Base-by-base conservation (phyloP, 768 basidiomycete species). In the Agrocybe praecox region DNA sequence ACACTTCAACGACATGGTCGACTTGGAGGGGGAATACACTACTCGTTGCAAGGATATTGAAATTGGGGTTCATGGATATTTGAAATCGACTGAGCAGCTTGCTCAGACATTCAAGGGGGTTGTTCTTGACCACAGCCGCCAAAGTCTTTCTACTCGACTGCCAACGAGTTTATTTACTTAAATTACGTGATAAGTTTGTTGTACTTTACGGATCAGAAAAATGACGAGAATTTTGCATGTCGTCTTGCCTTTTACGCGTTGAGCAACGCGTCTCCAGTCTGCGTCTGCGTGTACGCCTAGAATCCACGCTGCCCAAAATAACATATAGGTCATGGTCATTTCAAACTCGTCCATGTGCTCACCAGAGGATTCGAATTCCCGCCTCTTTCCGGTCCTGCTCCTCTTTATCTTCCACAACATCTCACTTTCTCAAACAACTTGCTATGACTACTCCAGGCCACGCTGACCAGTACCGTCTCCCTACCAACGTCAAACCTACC, bases 401-500 rank as follows among this genome's bases (percentile, higher is more conserved):
- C 29, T 56, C 57, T 59, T 60, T 54, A 45, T 65, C 59, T 45
- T 46, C 55, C 53, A 47, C 47, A 33, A 59, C 50, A 58, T 62
- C 61, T n/a, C 21, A 49, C 43, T 44, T 55, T 22, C 43, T 53
- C 44, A 54, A 32, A 18, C 40, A n/a, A 47, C 43, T 44, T 22
- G 32, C 58, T 46, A 75, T 77, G 72, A 66, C 62, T 18, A 33
- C 61, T 9, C 54, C 66, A 50, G 59, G 57, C 19, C 53, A 64
- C 10, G 63, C 69, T 12, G 69, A 76, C 62, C 68, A 77, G 54
- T 83, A 83, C 64, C 85, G 90, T 63, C 81, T 93, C 52, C 89
- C 90, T 18, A 77, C 78, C 1, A 74, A 86, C 60, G 81, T 90
- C 52, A 84, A 79, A 63, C 87, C 92, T 12, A 80, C 72, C 7